Evolutionary conservation across 192 early-diverging fungal species (phyloP).

Genomic region (Pecoramyces ruminantium): DNA sequence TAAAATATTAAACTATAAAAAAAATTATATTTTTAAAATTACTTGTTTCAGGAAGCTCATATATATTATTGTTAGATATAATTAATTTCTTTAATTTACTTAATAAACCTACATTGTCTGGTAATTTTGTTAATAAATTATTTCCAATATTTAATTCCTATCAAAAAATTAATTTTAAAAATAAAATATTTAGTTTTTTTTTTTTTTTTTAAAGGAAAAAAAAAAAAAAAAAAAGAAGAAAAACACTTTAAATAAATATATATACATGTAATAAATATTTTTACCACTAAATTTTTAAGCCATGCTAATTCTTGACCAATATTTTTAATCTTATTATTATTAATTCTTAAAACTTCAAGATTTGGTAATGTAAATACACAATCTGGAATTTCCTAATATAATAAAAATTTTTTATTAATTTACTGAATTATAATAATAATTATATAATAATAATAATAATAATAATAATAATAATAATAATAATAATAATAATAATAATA

Average conservation of each 20-base stretch:
- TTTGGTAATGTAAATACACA: neutral
- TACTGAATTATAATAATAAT: neutral
- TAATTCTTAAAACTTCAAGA: neutral
- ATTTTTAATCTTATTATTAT: neutral
- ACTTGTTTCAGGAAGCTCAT: constrained; percentile 1
- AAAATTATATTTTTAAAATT: neutral
- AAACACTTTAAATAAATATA: too few relatives aligned
- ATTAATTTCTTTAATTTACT: neutral
- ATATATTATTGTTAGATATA: neutral
- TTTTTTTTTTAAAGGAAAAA: too few relatives aligned
- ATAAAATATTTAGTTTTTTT: too few relatives aligned
- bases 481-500: too few relatives aligned
- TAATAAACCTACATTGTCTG: constrained; percentile 5
- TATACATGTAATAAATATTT: neutral
- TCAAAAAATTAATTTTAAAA: too few relatives aligned
- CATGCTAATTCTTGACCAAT: neutral
- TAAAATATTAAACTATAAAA: too few relatives aligned
- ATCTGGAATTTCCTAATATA: neutral
- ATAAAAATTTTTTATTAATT: neutral
- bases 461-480: neutral
- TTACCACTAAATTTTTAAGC: neutral
- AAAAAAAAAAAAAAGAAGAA: too few relatives aligned
- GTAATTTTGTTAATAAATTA: constrained; percentile 2
- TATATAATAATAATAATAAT: neutral
- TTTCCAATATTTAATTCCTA: constrained; percentile 2